A percentile compares a stretch with the other conserved stretches of the same genome.
These are phyloP conservation scores for Neofusicoccum sp. DNA, from an alignment of 2,329 filamentous ascomycete species.

Conservation along the genomic window DNA sequence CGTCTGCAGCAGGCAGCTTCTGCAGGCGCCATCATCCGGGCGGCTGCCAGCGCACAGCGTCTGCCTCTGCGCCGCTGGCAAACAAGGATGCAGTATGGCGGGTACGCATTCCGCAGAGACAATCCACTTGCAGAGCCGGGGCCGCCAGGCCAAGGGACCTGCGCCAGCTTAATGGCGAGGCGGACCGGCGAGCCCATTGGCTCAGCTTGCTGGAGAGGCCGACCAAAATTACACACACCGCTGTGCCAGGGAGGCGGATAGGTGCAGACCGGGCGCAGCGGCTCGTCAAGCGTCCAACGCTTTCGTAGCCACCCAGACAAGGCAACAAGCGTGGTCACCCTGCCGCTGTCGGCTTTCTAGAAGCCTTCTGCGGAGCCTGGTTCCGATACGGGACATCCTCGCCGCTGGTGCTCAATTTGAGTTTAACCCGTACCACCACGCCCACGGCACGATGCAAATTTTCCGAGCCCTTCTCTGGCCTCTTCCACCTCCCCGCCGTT, in stretches of 20 bases:
- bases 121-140: conserved; percentile 3
- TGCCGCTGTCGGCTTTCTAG: not conserved
- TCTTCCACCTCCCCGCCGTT: not conserved
- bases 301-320: not conserved
- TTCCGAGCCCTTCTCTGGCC: not conserved
- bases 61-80: conserved; percentile 35
- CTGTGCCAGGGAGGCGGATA: not conserved
- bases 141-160: not conserved
- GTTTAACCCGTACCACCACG: not conserved
- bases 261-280: not conserved
- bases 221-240: not conserved
- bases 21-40: not conserved
- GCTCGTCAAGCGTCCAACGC: not conserved
- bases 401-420: not conserved
- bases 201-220: not conserved
- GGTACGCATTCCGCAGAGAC: not conserved
- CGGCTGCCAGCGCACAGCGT: conserved; percentile 34
- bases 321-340: not conserved
- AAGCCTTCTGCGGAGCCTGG: not conserved
- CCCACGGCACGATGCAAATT: not conserved
- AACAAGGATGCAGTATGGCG: conserved; percentile 23
- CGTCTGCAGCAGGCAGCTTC: conserved; percentile 11
- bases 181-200: conserved; percentile 13
- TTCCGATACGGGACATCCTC: not conserved
- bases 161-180: not conserved